Evolutionary conservation across 257 asterid genomes (phyloP), one percentile per base, ranked within the genome.

Genomic region (Nemophila menziesii): DNA sequence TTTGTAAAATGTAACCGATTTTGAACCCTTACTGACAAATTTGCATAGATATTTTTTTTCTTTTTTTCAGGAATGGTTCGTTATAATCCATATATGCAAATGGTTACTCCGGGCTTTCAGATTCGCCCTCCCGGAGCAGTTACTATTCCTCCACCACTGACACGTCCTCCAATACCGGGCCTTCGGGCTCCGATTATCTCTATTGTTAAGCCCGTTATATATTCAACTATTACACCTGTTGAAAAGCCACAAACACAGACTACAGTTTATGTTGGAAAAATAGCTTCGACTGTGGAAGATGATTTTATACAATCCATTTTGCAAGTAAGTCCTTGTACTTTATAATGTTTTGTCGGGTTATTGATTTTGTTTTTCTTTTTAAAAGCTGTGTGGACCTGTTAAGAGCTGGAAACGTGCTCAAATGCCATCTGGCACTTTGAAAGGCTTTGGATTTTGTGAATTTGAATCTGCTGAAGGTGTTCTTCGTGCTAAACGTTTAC

Each of bases 391-490:
- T 55, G 96, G 99, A 49, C 93, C 92, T 21, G 93, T 90, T 34
- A 85, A 80, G 82, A 85, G 69, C 77, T 90, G 99, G 99, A 90
- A 81, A 46, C 96, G 96, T 37, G 81, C 93, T 63, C 96, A 90
- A 65, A 90, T 74, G 66, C 93, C 99, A 11, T 64, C 96, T 9
- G 99, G 99, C 62, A 64, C 83, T 58, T 57, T 85, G 29, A 85
- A 64, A 59, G 92, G 94, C 27, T 90, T 85, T 59, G 99, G 99
- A 33, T 79, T 90, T 66, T 90, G 96, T 61, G 99, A 85, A 67
- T 90, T 90, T 62, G 99, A 90, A 61, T 67, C 94, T 52, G 92
- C 94, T 43, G 96, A 85, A 64, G 99, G 96, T 17, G 96, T 90
- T 64, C 83, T 90, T 39, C 92, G 99, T 48, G 96, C 96, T 21